Conservation (phyloP, 176 grass and related monocot genomes). For the Neostapfia colusana region DNA sequence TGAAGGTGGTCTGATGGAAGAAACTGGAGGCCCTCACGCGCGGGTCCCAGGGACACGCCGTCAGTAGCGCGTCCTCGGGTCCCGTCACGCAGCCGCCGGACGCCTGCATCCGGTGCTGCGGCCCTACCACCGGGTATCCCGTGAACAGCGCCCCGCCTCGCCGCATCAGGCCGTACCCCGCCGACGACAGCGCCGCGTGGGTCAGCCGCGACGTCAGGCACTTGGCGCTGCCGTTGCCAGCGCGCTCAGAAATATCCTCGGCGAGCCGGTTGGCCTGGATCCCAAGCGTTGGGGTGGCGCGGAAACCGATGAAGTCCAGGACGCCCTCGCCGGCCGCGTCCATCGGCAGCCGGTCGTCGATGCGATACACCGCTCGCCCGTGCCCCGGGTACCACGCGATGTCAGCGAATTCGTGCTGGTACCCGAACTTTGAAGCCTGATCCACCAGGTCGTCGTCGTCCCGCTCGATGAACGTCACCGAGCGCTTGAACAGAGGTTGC, state of each 20-base stretch:
- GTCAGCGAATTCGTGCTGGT: constrained; percentile 62
- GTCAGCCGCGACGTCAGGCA: constrained; percentile 36
- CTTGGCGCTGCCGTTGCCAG: constrained; percentile 43
- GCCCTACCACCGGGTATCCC: constrained; percentile 67
- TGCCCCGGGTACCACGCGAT: constrained; percentile 64
- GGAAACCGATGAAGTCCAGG: constrained; percentile 65
- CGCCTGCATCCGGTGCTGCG: constrained; percentile 60
- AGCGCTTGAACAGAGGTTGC: constrained; percentile 78
- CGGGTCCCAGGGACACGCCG: constrained; percentile 63
- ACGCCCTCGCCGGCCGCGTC: constrained; percentile 42
- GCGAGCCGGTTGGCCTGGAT: constrained; percentile 37
- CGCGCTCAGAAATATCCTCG: constrained; percentile 43
- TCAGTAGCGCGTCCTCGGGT: constrained; percentile 52
- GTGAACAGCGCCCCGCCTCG: constrained; percentile 43
- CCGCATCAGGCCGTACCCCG: constrained; percentile 21
- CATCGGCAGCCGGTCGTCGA: constrained; percentile 58
- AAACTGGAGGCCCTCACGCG: constrained; percentile 46
- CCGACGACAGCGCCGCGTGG: constrained; percentile 7
- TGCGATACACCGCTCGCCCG: constrained; percentile 50
- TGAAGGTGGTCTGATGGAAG: constrained; percentile 69
- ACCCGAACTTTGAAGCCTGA: constrained; percentile 46
- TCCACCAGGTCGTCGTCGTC: constrained; percentile 52
- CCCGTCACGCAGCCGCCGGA: constrained; percentile 46
- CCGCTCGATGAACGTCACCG: constrained; percentile 48
- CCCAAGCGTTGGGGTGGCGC: constrained; percentile 30